These are phyloP conservation scores for Mucor saturninus DNA, from an alignment of 371 early-diverging fungal genomes.

Conservation along the genomic window DNA sequence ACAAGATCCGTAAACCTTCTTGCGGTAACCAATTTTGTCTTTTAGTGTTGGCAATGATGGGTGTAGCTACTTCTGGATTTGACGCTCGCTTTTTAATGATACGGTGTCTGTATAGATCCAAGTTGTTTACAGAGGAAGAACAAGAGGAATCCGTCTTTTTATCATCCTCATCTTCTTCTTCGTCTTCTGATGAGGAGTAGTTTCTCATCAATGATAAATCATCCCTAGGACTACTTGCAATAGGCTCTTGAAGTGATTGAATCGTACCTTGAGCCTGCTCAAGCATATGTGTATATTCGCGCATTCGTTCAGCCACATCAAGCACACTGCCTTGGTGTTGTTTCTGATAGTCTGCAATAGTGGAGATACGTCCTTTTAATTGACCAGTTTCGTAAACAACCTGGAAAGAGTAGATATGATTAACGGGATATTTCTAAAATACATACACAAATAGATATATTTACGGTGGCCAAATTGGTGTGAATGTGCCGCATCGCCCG, in stretches of 20 bases:
- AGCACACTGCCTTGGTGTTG: constrained; percentile 37
- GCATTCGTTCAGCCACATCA: constrained; percentile 42
- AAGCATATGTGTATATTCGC: constrained; percentile 50
- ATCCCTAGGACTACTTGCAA: neutral
- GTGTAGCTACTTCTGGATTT: constrained; percentile 21
- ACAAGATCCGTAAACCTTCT: constrained; percentile 40
- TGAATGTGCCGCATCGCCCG: constrained; percentile 48
- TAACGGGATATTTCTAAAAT: neutral
- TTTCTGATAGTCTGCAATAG: constrained; percentile 36
- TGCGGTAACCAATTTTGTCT: constrained; percentile 29
- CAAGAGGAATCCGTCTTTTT: neutral
- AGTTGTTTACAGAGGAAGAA: constrained; percentile 4
- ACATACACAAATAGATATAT: neutral
- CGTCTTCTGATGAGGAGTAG: neutral
- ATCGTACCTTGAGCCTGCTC: constrained; percentile 50
- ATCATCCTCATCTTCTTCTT: constrained; percentile 12
- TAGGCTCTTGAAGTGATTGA: constrained; percentile 32
- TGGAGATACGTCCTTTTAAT: constrained; percentile 34
- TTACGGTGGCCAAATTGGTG: constrained; percentile 60
- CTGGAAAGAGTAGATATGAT: constrained; percentile 13
- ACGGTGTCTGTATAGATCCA: constrained; percentile 44
- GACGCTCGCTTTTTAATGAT: constrained; percentile 48
- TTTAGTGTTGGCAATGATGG: constrained; percentile 7
- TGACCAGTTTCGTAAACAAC: constrained; percentile 44
- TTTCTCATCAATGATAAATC: neutral